These are phyloP conservation scores for Phtheirospermum japonicum DNA, from an alignment of 257 asterid species.

Conservation along the genomic window DNA sequence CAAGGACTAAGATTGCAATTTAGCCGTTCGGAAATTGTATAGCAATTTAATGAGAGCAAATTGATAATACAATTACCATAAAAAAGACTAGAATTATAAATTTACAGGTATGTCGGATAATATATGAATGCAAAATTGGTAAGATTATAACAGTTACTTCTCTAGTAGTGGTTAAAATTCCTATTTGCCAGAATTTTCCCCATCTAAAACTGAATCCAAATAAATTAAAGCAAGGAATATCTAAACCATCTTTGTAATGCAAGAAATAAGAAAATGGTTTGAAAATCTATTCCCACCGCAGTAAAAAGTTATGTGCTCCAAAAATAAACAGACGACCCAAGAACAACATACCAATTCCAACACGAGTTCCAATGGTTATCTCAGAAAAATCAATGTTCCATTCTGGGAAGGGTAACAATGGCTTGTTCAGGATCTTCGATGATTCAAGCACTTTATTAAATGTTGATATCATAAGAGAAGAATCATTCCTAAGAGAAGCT, in stretches of 20 bases:
- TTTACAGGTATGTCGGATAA: background rate
- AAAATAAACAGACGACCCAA: background rate
- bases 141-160: background rate
- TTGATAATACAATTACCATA: constrained; percentile 3
- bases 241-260: background rate
- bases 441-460: constrained; percentile 67
- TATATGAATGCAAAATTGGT: constrained; percentile 5
- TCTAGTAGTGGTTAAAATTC: background rate
- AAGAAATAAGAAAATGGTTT: background rate
- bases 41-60: background rate
- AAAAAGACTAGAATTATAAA: background rate
- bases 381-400: constrained; percentile 92
- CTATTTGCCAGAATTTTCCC: background rate
- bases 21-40: background rate
- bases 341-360: constrained; percentile 76
- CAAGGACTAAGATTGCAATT: background rate
- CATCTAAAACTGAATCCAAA: constrained; percentile 5
- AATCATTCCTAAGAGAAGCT: constrained; percentile 47
- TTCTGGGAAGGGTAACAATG: constrained; percentile 72
- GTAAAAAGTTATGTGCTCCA: background rate
- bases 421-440: constrained; percentile 67
- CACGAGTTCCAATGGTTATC: constrained; percentile 73
- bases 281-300: background rate
- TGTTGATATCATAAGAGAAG: constrained; percentile 53
- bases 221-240: background rate